Conservation (phyloP, 371 early-diverging fungal species). For the Syncephalastrum monosporum region DNA sequence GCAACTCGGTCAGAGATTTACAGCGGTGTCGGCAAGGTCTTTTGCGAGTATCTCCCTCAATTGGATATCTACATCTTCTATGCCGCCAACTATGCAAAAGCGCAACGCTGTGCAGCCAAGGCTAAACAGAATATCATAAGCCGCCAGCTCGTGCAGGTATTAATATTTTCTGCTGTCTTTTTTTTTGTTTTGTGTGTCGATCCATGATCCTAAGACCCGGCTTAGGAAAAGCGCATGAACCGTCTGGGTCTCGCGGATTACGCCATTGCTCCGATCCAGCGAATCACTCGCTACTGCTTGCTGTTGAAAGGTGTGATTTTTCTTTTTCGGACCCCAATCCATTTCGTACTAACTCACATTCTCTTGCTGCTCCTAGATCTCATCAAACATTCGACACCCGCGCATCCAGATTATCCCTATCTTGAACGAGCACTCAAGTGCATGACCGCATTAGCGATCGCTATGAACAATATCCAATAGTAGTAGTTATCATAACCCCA, state of each 20-base stretch:
- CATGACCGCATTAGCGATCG: slow-evolving; percentile 41
- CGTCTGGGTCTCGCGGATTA: slow-evolving; percentile 45
- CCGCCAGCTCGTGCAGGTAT: slow-evolving; percentile 35
- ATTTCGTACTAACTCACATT: neutral
- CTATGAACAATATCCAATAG: slow-evolving; percentile 40
- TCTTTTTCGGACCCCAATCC: neutral
- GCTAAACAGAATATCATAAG: slow-evolving; percentile 31
- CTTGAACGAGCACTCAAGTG: slow-evolving; percentile 35
- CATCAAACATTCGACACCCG: slow-evolving; percentile 37
- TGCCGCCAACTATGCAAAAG: slow-evolving; percentile 40
- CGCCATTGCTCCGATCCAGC: slow-evolving; percentile 55
- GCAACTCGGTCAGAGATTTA: slow-evolving; percentile 19
- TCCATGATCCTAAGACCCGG: slow-evolving; percentile 24
- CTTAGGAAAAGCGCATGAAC: slow-evolving; percentile 37
- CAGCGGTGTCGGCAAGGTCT: slow-evolving; percentile 35
- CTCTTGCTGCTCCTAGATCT: slow-evolving; percentile 33
- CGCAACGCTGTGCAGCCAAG: slow-evolving; percentile 28
- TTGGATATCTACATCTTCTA: slow-evolving; percentile 45
- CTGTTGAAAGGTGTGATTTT: slow-evolving; percentile 41
- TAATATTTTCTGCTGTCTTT: slow-evolving; percentile 14
- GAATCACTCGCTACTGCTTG: slow-evolving; percentile 50
- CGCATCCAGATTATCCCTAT: slow-evolving; percentile 35
- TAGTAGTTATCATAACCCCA: neutral
- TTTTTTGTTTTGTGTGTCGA: slow-evolving; percentile 16
- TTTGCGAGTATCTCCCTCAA: slow-evolving; percentile 33